Base-by-base conservation (phyloP, 192 early-diverging fungal genomes). In the Pilaira anomala region DNA sequence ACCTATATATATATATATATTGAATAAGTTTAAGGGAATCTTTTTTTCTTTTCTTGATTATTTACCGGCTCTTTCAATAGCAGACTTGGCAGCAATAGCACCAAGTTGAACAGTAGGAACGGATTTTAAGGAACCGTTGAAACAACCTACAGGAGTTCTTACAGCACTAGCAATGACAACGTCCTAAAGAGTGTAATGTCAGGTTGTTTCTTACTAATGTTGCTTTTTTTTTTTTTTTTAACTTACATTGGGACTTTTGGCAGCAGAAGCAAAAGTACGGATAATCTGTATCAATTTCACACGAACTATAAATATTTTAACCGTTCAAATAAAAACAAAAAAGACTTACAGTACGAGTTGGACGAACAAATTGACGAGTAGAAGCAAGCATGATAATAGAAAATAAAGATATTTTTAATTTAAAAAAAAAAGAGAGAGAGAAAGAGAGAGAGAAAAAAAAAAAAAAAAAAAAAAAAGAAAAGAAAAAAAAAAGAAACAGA, bases 61-160 rank as follows among this genome's bases (percentile, higher is more conserved):
- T 73, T 67, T 77, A 83, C 91, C 89, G 29, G 94, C 87, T 62
- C 83, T 83, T 56, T 89, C 87, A 41, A 98, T 81, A 29, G 94
- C 94, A 41, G 86, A 88, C 55, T 85, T 85, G 65, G 93, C 91
- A 46, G 93, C 95, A 51, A 86, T 75, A 41, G 89, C 78, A 39
- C 96, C 96, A 44, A 98, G 87, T 61, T 94, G 87, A 9, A 91
- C 73, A 28, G 95, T 94, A 40, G 82, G 82, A 53, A 97, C 74
- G 64, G 85, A 87, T 60, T 91, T 84, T 44, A 98, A 83, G 18
- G 89, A 79, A 55, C 96, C 96, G 62, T 86, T 82, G 83, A 98
- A 98, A 63, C 86, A 80, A 16, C 91, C 96, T 50, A 97, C 91
- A 33, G 96, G 94, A 9, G 96, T 98, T 65, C 96, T 85, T 49